Percentiles rank a stretch among this genome's conserved stretches.
These are phyloP conservation scores for Scopulariopsis brevicaulis DNA, from an alignment of 2,329 filamentous ascomycete species.

Conservation along the genomic window DNA sequence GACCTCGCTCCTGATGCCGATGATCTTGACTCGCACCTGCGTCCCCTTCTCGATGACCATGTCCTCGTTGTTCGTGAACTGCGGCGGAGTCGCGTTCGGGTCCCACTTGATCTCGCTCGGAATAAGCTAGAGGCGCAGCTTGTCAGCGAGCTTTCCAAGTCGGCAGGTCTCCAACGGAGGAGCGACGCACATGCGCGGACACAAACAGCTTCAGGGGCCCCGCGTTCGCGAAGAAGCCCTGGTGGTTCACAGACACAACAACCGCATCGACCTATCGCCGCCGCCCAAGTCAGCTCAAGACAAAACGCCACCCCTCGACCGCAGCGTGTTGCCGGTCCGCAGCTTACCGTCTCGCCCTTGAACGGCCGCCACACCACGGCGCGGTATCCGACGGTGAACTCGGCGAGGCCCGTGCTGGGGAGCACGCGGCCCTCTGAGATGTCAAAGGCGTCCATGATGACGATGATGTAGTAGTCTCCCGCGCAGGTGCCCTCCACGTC, in stretches of 20 bases:
- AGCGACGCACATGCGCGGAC: constrained; percentile 58
- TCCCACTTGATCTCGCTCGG: constrained; percentile 89
- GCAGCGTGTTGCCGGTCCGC: constrained; percentile 9
- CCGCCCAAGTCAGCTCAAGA: constrained; percentile 12
- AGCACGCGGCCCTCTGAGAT: constrained; percentile 89
- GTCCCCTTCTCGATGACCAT: constrained; percentile 89
- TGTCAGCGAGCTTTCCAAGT: background rate
- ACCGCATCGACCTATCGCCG: constrained; percentile 75
- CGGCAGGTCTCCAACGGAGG: constrained; percentile 13
- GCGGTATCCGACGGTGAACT: constrained; percentile 90
- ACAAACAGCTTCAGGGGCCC: constrained; percentile 72
- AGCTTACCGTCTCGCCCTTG: constrained; percentile 86
- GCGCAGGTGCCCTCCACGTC: constrained; percentile 95
- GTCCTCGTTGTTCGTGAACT: constrained; percentile 91
- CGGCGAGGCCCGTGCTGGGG: constrained; percentile 80
- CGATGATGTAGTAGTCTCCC: constrained; percentile 94
- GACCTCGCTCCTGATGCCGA: constrained; percentile 87
- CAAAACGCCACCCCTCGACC: constrained; percentile 7
- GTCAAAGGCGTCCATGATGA: constrained; percentile 92
- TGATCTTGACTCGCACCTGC: constrained; percentile 86
- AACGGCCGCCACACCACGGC: constrained; percentile 97
- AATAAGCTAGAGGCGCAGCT: constrained; percentile 53
- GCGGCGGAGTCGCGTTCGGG: constrained; percentile 88
- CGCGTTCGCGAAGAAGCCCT: constrained; percentile 82
- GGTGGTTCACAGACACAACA: constrained; percentile 80